phyloP scores from a whole-genome alignment of 495 filamentous ascomycete species.

The Barbatosphaeria neglecta region DNA sequence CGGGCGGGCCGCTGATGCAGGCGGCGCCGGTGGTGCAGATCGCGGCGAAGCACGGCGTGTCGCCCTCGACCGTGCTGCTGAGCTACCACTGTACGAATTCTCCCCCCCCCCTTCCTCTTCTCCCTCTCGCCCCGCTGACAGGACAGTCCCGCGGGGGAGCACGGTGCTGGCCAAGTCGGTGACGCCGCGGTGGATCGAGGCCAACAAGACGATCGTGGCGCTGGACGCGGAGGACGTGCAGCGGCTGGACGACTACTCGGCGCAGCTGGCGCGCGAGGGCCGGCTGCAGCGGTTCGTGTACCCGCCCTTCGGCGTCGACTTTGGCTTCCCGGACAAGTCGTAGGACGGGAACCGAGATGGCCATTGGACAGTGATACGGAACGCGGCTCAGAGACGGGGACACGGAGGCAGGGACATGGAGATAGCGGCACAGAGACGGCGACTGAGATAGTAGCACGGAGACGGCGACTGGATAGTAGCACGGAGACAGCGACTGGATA shows the following conservation, averaged over 20 bases:
- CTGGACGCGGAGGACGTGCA: conserved; percentile 56
- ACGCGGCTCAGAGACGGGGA: too few species aligned
- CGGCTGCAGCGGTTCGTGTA: conserved; percentile 62
- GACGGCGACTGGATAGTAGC: too few species aligned
- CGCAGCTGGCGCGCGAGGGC: conserved; percentile 44
- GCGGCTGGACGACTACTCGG: conserved; percentile 49
- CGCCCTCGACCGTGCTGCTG: conserved; percentile 50
- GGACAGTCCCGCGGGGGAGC: conserved; percentile 52
- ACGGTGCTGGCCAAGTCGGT: conserved; percentile 75
- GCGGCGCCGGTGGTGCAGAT: conserved; percentile 58
- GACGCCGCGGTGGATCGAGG: conserved; percentile 59
- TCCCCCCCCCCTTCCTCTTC: not conserved
- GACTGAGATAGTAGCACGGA: too few species aligned
- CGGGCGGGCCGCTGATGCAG: conserved; percentile 59
- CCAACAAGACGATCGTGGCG: conserved; percentile 57
- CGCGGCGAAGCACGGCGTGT: conserved; percentile 56
- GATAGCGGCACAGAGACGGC: too few species aligned
- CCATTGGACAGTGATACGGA: too few species aligned
- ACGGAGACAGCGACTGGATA: too few species aligned
- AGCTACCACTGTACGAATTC: conserved; percentile 58
- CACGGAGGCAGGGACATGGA: too few species aligned
- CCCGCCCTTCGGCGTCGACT: conserved; percentile 64
- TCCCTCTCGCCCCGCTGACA: conserved; percentile 5
- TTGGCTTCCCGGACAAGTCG: conserved; percentile 67
- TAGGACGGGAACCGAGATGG: too few species aligned